Percentiles rank a stretch among this genome's conserved stretches.
Evolutionary conservation across 2,329 filamentous ascomycete genomes (phyloP).

Genomic region (Cladosporium phlei): DNA sequence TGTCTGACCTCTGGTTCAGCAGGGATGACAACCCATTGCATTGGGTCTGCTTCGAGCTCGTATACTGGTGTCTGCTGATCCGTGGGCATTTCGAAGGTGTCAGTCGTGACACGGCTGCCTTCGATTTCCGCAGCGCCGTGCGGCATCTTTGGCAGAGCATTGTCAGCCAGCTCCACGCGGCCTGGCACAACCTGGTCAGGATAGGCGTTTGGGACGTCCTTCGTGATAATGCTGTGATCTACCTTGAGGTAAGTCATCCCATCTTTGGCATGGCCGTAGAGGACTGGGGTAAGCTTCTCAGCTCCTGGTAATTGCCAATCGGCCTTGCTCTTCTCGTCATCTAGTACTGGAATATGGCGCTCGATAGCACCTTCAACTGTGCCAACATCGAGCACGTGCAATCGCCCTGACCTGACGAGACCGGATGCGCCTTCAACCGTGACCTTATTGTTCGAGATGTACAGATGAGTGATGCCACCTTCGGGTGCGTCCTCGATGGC

Average conservation of each 20-base stretch:
- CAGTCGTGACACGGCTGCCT: conserved; percentile 19
- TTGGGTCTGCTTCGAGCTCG: conserved; percentile 35
- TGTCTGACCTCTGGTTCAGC: conserved; percentile 23
- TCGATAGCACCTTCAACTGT: conserved; percentile 37
- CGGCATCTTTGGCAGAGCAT: conserved; percentile 20
- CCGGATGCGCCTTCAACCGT: conserved; percentile 53
- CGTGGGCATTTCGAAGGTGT: conserved; percentile 24
- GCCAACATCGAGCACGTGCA: conserved; percentile 55
- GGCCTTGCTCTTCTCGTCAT: conserved; percentile 12
- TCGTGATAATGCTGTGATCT: conserved; percentile 51
- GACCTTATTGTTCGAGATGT: conserved; percentile 52
- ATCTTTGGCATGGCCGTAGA: conserved; percentile 41
- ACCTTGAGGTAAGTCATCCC: conserved; percentile 50
- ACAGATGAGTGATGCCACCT: conserved; percentile 56
- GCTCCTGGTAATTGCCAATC: conserved; percentile 42
- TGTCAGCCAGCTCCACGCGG: conserved; percentile 27
- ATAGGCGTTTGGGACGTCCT: conserved; percentile 20
- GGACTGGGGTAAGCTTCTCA: conserved; percentile 51
- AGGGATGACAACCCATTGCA: conserved; percentile 31
- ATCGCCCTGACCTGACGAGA: conserved; percentile 46
- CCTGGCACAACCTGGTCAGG: conserved; percentile 23
- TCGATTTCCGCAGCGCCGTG: conserved; percentile 27
- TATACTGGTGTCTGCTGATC: conserved; percentile 27
- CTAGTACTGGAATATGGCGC: conserved; percentile 24
- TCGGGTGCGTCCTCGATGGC: conserved; percentile 53